These are phyloP conservation scores for Lachnellula cervina DNA, from an alignment of 2,329 filamentous ascomycete species.

Conservation along the genomic window DNA sequence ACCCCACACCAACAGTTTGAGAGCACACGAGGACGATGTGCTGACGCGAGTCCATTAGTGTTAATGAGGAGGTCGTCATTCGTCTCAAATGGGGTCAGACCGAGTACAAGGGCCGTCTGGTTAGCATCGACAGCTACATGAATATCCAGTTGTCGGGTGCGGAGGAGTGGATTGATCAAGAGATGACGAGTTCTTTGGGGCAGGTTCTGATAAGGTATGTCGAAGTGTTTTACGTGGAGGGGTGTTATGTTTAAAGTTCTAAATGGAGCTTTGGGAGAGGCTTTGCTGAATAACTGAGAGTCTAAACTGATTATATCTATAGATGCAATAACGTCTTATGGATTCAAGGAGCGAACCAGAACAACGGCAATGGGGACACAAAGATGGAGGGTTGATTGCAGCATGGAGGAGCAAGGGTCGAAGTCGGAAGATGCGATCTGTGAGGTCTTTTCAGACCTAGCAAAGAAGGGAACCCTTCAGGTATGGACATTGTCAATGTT, in stretches of 20 bases:
- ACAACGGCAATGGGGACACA: constrained; percentile 46
- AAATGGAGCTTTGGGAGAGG: not conserved
- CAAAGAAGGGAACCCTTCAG: not conserved
- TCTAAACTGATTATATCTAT: constrained; percentile 9
- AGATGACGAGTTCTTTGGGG: constrained; percentile 78
- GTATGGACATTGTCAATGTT: constrained; percentile 1
- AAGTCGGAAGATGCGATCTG: not conserved
- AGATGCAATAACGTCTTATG: constrained; percentile 98
- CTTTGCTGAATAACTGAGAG: not conserved
- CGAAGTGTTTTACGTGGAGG: not conserved
- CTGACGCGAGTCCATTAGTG: constrained; percentile 43
- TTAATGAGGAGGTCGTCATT: constrained; percentile 86
- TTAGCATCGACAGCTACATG: constrained; percentile 97
- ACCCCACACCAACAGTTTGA: not conserved
- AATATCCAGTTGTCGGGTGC: constrained; percentile 90
- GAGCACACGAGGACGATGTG: not conserved
- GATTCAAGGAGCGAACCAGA: constrained; percentile 60
- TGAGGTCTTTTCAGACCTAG: not conserved
- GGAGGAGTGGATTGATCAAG: constrained; percentile 86
- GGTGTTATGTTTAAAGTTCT: not conserved
- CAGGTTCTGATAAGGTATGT: constrained; percentile 85
- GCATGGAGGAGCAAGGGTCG: not conserved
- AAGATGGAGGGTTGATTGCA: constrained; percentile 48
- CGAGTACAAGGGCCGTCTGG: constrained; percentile 90
- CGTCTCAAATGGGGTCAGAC: constrained; percentile 97